phyloP scores from a whole-genome alignment of 1,284 basidiomycete species.

The Peniophora sp. region DNA sequence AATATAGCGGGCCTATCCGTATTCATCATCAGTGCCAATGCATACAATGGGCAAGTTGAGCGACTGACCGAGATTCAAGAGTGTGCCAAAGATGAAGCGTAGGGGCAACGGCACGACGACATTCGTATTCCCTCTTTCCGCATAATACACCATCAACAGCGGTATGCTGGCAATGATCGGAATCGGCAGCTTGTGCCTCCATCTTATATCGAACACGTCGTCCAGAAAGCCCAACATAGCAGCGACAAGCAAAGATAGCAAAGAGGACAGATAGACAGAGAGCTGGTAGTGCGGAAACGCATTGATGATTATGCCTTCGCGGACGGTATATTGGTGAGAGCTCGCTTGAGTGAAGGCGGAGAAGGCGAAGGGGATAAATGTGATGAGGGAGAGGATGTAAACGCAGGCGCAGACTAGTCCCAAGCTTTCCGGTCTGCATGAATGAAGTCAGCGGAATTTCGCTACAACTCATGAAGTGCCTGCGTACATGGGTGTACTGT shows the following conservation, averaged over 20 bases:
- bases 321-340: conserved; percentile 28
- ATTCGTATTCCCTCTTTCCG: conserved; percentile 87
- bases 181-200: conserved; percentile 97
- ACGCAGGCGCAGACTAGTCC: conserved; percentile 87
- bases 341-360: conserved; percentile 58
- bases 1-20: conserved; percentile 80
- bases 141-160: conserved; percentile 92
- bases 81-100: conserved; percentile 61
- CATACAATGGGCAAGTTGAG: neutral
- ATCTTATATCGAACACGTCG: conserved; percentile 97
- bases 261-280: conserved; percentile 86
- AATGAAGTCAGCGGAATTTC: conserved; percentile 1
- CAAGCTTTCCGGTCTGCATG: conserved; percentile 83
- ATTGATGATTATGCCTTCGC: conserved; percentile 54
- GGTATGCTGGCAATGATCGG: conserved; percentile 95
- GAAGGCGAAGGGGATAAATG: conserved; percentile 89
- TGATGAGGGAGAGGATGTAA: conserved; percentile 80
- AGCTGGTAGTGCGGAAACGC: conserved; percentile 91
- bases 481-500: conserved; percentile 65
- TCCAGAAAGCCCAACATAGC: conserved; percentile 95
- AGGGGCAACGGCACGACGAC: conserved; percentile 89
- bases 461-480: conserved; percentile 1
- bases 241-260: conserved; percentile 87
- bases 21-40: conserved; percentile 3
- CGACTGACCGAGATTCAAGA: conserved; percentile 81